Conservation (phyloP, 768 basidiomycete genomes). For the Termitomyces sp. region DNA sequence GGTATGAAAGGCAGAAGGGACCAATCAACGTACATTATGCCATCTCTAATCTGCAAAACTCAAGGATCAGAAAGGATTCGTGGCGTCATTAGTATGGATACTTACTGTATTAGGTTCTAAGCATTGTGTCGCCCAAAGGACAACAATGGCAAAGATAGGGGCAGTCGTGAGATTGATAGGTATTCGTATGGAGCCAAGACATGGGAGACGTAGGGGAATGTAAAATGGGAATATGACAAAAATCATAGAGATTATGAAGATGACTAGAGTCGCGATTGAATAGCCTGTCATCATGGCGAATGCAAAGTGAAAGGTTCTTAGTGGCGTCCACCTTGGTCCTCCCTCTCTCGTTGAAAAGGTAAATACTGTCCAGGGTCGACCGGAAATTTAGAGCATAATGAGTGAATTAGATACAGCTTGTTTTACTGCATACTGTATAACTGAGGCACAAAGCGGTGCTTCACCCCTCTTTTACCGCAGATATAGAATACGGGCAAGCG, state of each 20-base stretch:
- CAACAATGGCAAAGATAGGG: constrained; percentile 47
- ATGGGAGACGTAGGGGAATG: constrained; percentile 33
- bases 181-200: constrained; percentile 28
- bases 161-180: constrained; percentile 50
- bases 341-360: neutral
- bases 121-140: constrained; percentile 56
- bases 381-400: neutral
- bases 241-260: constrained; percentile 51
- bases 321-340: neutral
- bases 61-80: neutral
- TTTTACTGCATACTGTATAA: too few species aligned
- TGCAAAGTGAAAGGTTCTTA: neutral
- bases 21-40: constrained; percentile 54
- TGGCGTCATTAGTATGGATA: neutral
- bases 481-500: neutral
- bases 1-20: neutral
- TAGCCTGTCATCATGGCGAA: constrained; percentile 38
- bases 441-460: neutral
- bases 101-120: constrained; percentile 32
- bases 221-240: constrained; percentile 47
- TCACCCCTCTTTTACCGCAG: neutral
- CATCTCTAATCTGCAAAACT: constrained; percentile 51
- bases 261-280: constrained; percentile 45
- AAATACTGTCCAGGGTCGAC: neutral
- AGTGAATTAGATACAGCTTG: neutral